These are phyloP conservation scores for Leccinum truebloodii DNA, from an alignment of 768 basidiomycete species.

Conservation along the genomic window DNA sequence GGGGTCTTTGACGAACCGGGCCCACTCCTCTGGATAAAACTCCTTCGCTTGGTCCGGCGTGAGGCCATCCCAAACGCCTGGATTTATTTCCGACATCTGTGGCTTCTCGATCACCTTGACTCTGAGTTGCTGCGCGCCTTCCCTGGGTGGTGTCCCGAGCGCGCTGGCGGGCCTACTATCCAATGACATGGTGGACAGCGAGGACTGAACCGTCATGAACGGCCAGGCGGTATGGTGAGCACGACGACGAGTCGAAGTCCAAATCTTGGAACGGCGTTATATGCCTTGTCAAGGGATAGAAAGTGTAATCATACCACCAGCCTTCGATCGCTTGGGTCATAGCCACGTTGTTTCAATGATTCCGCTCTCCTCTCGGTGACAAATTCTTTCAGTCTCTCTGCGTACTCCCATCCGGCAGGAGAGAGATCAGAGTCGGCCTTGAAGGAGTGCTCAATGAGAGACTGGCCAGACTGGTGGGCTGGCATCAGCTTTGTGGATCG, in stretches of 20 bases:
- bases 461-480: conserved; percentile 84
- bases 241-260: conserved; percentile 93
- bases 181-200: conserved; percentile 42
- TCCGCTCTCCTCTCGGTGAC: conserved; percentile 82
- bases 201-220: conserved; percentile 51
- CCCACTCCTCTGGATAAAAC: conserved; percentile 94
- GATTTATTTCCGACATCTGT: conserved; percentile 98
- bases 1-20: conserved; percentile 84
- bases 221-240: conserved; percentile 98
- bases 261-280: conserved; percentile 58
- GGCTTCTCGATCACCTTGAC: conserved; percentile 93
- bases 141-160: conserved; percentile 6
- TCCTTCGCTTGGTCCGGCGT: conserved; percentile 87
- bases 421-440: conserved; percentile 98
- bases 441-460: conserved; percentile 97
- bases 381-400: conserved; percentile 86
- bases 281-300: background rate
- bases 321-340: conserved; percentile 58
- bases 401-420: conserved; percentile 94
- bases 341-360: conserved; percentile 68
- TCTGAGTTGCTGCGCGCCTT: conserved; percentile 34
- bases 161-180: background rate
- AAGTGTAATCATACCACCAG: conserved; percentile 55
- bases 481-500: background rate
- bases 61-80: conserved; percentile 96